A percentile compares a stretch with the other conserved stretches of the same genome.
These are phyloP conservation scores for Verticillium dahliae DNA, from an alignment of 2,329 filamentous ascomycete species.

Conservation along the genomic window DNA sequence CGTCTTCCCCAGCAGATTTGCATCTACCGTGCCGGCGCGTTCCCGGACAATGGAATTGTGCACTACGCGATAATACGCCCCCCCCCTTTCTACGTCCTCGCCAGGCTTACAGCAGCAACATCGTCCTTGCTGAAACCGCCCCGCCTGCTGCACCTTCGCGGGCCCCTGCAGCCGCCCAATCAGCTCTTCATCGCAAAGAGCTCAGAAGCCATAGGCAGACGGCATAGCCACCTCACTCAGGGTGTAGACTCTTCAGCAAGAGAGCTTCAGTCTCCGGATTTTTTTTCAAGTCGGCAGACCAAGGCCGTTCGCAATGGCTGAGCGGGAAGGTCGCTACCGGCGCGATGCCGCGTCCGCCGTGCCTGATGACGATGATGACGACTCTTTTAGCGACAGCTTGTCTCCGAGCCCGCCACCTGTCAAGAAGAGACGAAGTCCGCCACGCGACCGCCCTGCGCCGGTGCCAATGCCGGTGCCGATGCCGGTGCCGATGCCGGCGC, in stretches of 20 bases:
- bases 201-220: background rate
- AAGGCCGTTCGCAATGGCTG: background rate
- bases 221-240: background rate
- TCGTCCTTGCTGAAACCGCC: background rate
- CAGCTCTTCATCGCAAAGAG: background rate
- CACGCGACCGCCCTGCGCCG: background rate
- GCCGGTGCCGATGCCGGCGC: background rate
- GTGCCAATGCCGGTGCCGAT: background rate
- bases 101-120: background rate
- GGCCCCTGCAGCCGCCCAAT: background rate
- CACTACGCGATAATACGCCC: background rate
- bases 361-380: background rate
- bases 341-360: background rate
- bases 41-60: background rate
- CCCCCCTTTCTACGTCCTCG: background rate
- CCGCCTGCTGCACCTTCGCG: background rate
- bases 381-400: conserved; percentile 3
- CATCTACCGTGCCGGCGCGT: background rate
- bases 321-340: conserved; percentile 1
- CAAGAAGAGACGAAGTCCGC: background rate
- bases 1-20: background rate
- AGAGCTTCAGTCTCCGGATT: background rate
- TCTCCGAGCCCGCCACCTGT: conserved; percentile 3
- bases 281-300: background rate
- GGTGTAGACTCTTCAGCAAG: too few relatives aligned